Evolutionary conservation across 2,329 filamentous ascomycete genomes (phyloP).

Genomic region (Cordyceps javanica): DNA sequence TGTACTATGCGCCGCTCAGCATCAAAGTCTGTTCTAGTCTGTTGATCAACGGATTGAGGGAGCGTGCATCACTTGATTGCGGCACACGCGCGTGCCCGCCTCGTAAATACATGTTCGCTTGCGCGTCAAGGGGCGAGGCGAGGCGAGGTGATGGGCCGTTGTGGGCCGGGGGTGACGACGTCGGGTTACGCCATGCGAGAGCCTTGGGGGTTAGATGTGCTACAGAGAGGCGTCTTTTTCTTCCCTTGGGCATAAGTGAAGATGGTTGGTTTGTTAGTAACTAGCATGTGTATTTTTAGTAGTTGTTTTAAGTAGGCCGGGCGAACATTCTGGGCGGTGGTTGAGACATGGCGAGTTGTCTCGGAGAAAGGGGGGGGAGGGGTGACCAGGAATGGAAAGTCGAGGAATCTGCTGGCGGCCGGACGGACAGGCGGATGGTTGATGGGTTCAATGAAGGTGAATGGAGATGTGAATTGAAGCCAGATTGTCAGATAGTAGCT

Average conservation of each 20-base stretch:
- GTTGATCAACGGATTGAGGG: too few species aligned
- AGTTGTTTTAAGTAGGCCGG: not conserved
- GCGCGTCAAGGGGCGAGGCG: conserved; percentile 8
- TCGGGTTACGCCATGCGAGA: conserved; percentile 4
- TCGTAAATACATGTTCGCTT: not conserved
- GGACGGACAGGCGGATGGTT: too few species aligned
- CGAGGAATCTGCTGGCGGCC: not conserved
- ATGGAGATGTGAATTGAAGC: too few species aligned
- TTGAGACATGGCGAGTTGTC: not conserved
- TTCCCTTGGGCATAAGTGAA: not conserved
- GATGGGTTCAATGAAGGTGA: not conserved
- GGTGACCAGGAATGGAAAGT: not conserved
- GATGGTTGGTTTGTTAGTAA: not conserved
- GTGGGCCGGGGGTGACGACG: conserved; percentile 7
- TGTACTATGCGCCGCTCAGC: too few species aligned
- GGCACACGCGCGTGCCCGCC: too few species aligned
- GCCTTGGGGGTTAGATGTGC: not conserved
- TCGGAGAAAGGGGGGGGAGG: not conserved
- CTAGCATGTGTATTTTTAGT: conserved; percentile 8
- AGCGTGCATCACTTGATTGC: not conserved
- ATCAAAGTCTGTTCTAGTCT: too few species aligned
- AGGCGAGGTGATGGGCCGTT: not conserved
- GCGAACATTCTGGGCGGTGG: not conserved
- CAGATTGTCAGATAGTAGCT: too few species aligned
- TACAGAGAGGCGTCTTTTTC: too few species aligned